Base-by-base conservation (phyloP, 78 protist species). In the Trichosphaerium sp. region DNA sequence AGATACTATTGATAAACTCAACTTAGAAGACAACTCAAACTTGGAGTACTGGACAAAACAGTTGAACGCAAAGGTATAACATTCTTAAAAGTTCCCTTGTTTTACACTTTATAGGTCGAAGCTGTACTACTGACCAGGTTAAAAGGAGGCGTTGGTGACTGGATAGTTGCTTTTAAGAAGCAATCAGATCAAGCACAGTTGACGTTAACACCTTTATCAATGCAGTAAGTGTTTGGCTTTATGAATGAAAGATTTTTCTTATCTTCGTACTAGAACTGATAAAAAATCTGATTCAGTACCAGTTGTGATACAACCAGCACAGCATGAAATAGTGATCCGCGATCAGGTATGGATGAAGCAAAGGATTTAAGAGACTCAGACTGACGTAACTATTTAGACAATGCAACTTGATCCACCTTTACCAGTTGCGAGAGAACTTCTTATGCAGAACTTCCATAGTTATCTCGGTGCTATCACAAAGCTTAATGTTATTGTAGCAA, bases 321-420 rank as follows among this genome's bases (percentile, higher is more conserved):
- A 51, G 34, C 86, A 66, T 42, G 89, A 88, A 54, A 70, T 92
- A 23, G 65, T 43, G 49, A 52, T 92, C 37, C 67, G 78, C 65
- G 78, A 90, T 66, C 87, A 81, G 57, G 69, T 65, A 18, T 12
- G 26, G 11, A 28, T 61, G 11, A 6, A 6, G 26, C n/a, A 28
- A 61, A 47, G 10, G 39, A 52, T 49, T 6, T 10, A 6, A 61
- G 6, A 40, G 62, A 61, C 66, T n/a, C n/a, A n/a, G n/a, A n/a
- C n/a, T n/a, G n/a, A n/a, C n/a, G n/a, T n/a, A n/a, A n/a, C 11
- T 6, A 12, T 10, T 10, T 61, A 82, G 43, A 71, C 65, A 32
- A 64, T 92, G 69, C 34, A 29, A 58, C 25, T 88, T 38, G 85
- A 86, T 7, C 94, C 94, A 54, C 94, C 93, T 21, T 28, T 88